phyloP scores from a whole-genome alignment of 192 early-diverging fungal species.

The Coemansia sp. region DNA sequence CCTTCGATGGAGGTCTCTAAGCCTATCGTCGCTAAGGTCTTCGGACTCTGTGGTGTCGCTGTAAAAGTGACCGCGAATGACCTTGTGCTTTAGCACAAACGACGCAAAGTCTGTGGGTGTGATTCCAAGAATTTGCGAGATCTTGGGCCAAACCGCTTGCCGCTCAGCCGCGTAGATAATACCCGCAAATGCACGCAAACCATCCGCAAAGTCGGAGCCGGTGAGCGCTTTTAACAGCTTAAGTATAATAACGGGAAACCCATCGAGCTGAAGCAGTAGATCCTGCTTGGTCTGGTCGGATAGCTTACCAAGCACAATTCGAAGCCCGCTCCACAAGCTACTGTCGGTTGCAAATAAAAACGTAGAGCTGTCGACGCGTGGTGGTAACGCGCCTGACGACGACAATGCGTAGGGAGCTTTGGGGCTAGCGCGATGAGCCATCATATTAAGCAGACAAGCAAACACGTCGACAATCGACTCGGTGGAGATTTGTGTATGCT shows the following conservation, averaged over 20 bases:
- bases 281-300: constrained; percentile 18
- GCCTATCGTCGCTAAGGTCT: constrained; percentile 16
- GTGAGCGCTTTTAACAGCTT: constrained; percentile 15
- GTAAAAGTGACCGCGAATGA: constrained; percentile 17
- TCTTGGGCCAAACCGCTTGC: constrained; percentile 24
- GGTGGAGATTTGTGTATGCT: constrained; percentile 3
- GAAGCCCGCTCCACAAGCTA: constrained; percentile 43
- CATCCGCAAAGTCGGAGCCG: constrained; percentile 39
- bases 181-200: constrained; percentile 30
- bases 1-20: constrained; percentile 20
- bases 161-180: constrained; percentile 30
- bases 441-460: constrained; percentile 20
- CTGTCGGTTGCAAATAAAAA: constrained; percentile 29
- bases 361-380: neutral
- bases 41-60: neutral
- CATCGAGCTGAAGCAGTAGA: constrained; percentile 28
- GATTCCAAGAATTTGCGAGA: neutral
- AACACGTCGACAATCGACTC: constrained; percentile 16
- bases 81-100: constrained; percentile 15
- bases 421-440: neutral
- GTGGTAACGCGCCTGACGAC: neutral
- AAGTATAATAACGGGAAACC: constrained; percentile 24
- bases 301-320: constrained; percentile 29
- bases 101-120: constrained; percentile 27
- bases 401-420: constrained; percentile 2